Percentiles rank a stretch among this genome's conserved stretches.
Evolutionary conservation across 345 rosid genomes (phyloP).

Genomic region (Litchi chinensis): DNA sequence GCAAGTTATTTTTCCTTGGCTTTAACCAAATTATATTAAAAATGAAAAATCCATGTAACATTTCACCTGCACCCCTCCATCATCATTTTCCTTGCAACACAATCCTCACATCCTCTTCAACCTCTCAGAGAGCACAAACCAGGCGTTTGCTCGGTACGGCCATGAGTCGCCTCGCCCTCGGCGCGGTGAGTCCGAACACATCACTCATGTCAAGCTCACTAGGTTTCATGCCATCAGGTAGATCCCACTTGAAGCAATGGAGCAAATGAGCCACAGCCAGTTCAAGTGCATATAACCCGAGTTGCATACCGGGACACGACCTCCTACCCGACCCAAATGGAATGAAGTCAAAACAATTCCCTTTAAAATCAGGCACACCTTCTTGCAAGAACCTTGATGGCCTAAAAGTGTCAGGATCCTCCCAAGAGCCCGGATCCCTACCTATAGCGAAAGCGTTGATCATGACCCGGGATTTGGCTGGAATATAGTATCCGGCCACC

Average conservation of each 20-base stretch:
- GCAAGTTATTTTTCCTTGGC: not conserved
- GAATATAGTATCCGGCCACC: constrained; percentile 66
- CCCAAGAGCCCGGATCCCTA: constrained; percentile 73
- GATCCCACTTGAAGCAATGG: constrained; percentile 79
- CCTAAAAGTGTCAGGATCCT: constrained; percentile 63
- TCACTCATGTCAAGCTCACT: constrained; percentile 84
- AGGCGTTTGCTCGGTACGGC: constrained; percentile 65
- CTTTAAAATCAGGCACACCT: constrained; percentile 74
- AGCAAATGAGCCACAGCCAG: constrained; percentile 70
- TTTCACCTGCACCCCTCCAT: not conserved
- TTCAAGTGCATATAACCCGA: constrained; percentile 79
- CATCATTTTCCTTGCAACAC: not conserved
- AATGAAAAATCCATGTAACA: constrained; percentile 5
- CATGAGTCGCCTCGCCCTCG: constrained; percentile 63
- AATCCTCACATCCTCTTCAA: not conserved
- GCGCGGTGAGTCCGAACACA: constrained; percentile 85
- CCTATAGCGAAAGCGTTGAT: constrained; percentile 82
- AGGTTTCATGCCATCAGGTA: constrained; percentile 90
- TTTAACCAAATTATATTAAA: not conserved
- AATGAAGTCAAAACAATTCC: constrained; percentile 75
- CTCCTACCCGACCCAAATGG: constrained; percentile 94
- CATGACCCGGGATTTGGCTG: constrained; percentile 68
- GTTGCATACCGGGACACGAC: constrained; percentile 95
- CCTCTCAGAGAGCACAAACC: constrained; percentile 42
- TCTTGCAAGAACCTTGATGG: constrained; percentile 74